Conservation (phyloP, 2,329 filamentous ascomycete species). For the Exophiala xenobiotica region DNA sequence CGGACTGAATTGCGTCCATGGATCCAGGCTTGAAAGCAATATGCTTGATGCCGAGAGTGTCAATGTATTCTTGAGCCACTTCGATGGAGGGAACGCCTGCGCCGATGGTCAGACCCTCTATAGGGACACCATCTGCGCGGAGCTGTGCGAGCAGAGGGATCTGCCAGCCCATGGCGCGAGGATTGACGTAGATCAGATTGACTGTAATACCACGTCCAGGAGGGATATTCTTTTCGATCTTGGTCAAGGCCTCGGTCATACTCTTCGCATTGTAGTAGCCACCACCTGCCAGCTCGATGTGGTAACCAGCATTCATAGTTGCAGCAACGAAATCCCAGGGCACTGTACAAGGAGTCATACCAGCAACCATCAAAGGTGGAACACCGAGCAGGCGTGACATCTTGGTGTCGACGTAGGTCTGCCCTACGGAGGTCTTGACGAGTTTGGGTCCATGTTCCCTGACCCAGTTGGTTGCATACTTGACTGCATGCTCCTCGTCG, state of each 20-base stretch:
- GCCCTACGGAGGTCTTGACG: conserved; percentile 81
- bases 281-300: conserved; percentile 85
- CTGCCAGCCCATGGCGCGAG: conserved; percentile 87
- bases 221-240: conserved; percentile 81
- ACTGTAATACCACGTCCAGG: conserved; percentile 83
- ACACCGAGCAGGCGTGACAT: conserved; percentile 85
- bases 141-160: conserved; percentile 80
- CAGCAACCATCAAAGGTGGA: conserved; percentile 84
- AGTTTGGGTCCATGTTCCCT: conserved; percentile 93
- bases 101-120: conserved; percentile 89
- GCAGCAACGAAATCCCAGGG: conserved; percentile 89
- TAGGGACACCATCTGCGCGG: conserved; percentile 80
- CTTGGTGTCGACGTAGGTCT: conserved; percentile 94
- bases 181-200: conserved; percentile 90
- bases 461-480: conserved; percentile 95
- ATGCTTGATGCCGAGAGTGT: conserved; percentile 88
- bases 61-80: conserved; percentile 88
- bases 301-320: conserved; percentile 93
- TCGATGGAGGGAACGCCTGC: conserved; percentile 92
- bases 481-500: conserved; percentile 90
- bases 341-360: conserved; percentile 89
- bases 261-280: conserved; percentile 81
- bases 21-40: conserved; percentile 94
- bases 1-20: conserved; percentile 79
- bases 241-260: conserved; percentile 78